Conservation (phyloP, 768 basidiomycete genomes). For the Ephemerocybe angulata region DNA sequence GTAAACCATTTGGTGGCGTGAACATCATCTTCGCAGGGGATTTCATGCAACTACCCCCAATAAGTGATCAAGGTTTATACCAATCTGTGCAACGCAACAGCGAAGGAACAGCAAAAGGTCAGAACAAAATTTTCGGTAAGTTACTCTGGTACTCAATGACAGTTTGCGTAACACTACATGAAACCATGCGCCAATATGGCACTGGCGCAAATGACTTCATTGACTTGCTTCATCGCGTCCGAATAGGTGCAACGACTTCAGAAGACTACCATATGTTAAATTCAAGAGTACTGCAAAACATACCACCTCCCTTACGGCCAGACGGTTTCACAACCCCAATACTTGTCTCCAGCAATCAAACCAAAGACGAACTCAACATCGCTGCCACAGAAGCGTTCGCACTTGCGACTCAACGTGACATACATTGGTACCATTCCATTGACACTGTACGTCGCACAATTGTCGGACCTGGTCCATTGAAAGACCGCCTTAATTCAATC, state of each 20-base stretch:
- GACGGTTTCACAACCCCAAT: conserved; percentile 1
- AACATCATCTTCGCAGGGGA: conserved; percentile 34
- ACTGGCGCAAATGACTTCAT: neutral
- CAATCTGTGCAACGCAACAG: neutral
- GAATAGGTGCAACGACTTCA: neutral
- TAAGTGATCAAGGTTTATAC: neutral
- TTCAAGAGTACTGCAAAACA: neutral
- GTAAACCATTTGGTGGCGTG: conserved; percentile 25
- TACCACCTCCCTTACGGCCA: neutral
- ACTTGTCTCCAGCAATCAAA: conserved; percentile 5
- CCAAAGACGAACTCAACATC: conserved; percentile 12
- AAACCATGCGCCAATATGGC: neutral
- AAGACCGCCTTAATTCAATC: neutral
- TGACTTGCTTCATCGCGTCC: neutral
- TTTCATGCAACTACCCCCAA: conserved; percentile 31
- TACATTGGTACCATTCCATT: conserved; percentile 14
- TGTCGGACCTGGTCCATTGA: neutral
- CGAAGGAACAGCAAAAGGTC: neutral
- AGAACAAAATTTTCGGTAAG: neutral
- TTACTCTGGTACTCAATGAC: neutral
- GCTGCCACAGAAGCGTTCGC: neutral
- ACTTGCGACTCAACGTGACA: neutral
- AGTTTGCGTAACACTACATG: neutral
- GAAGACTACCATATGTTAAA: conserved; percentile 1
- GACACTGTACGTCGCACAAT: neutral